Percentiles rank a stretch among this genome's conserved stretches.
phyloP scores from a whole-genome alignment of 495 filamentous ascomycete genomes.

The Penicillium bovifimosum region DNA sequence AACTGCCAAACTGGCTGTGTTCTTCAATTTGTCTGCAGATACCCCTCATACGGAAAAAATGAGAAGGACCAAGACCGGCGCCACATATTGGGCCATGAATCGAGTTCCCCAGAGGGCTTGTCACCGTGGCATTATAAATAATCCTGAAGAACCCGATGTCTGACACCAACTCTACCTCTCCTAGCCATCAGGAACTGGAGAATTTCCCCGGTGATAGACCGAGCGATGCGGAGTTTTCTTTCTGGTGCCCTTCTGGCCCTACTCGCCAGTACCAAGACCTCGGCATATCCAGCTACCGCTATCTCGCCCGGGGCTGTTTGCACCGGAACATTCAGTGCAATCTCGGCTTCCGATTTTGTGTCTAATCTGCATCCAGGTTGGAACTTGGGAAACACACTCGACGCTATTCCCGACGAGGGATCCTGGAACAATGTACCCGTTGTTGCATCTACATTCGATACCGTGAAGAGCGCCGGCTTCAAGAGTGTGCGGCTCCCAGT shows the following conservation, averaged over 20 bases:
- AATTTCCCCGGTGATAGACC: not conserved
- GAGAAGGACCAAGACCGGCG: not conserved
- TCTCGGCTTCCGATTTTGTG: constrained; percentile 34
- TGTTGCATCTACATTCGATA: constrained; percentile 42
- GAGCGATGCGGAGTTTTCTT: constrained; percentile 4
- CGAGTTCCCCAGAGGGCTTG: not conserved
- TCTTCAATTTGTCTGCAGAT: not conserved
- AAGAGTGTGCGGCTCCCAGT: constrained; percentile 57
- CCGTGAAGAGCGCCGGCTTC: constrained; percentile 50
- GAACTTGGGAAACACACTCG: constrained; percentile 52
- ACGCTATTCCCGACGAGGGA: constrained; percentile 52
- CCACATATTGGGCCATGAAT: not conserved
- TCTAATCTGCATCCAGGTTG: constrained; percentile 36
- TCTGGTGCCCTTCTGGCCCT: constrained; percentile 10
- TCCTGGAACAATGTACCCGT: constrained; percentile 54
- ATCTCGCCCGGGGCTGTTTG: constrained; percentile 17
- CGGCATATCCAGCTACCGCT: constrained; percentile 5
- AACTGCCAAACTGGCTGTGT: not conserved
- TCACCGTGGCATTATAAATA: not conserved
- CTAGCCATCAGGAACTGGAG: not conserved
- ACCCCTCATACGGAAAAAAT: not conserved
- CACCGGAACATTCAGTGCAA: constrained; percentile 30
- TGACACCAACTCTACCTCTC: not conserved
- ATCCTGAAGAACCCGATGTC: not conserved
- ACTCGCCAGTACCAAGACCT: constrained; percentile 4